These are phyloP conservation scores for Lactifluus hygrophoroides DNA, from an alignment of 768 basidiomycete species.

Conservation along the genomic window DNA sequence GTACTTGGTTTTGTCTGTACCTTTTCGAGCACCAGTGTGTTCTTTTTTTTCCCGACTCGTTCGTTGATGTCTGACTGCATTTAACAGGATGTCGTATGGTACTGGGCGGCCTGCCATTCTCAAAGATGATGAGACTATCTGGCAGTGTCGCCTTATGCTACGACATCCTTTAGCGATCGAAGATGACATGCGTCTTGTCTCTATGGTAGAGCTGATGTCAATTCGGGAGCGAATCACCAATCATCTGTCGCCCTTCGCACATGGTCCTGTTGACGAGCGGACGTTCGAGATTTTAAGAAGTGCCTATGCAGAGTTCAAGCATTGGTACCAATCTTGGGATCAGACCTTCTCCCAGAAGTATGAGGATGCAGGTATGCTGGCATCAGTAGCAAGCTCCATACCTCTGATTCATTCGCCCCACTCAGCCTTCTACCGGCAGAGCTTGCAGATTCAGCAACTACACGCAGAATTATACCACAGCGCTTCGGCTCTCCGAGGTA, in stretches of 20 bases:
- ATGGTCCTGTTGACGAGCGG: constrained; percentile 64
- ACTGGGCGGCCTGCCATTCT: constrained; percentile 90
- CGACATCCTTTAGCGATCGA: constrained; percentile 84
- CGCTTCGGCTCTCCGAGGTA: constrained; percentile 72
- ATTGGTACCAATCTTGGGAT: constrained; percentile 81
- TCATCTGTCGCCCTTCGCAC: constrained; percentile 61
- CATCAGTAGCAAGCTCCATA: constrained; percentile 1
- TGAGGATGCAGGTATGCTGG: constrained; percentile 59
- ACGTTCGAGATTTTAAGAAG: constrained; percentile 64
- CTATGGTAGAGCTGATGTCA: constrained; percentile 88
- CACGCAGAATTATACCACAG: constrained; percentile 83
- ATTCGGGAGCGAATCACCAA: constrained; percentile 84
- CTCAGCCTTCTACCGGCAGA: constrained; percentile 80
- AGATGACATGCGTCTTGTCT: constrained; percentile 91
- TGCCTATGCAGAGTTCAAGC: constrained; percentile 69
- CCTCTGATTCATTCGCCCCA: background rate
- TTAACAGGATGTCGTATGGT: constrained; percentile 80
- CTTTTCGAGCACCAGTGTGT: constrained; percentile 91
- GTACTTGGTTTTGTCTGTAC: constrained; percentile 91
- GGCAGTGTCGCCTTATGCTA: constrained; percentile 67
- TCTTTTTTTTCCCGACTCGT: background rate
- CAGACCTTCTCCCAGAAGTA: constrained; percentile 72
- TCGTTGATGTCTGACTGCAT: background rate
- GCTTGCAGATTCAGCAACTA: constrained; percentile 77
- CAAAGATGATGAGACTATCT: constrained; percentile 87